phyloP scores from a whole-genome alignment of 78 protist species.

The Planoprotostelium fungivorum region DNA sequence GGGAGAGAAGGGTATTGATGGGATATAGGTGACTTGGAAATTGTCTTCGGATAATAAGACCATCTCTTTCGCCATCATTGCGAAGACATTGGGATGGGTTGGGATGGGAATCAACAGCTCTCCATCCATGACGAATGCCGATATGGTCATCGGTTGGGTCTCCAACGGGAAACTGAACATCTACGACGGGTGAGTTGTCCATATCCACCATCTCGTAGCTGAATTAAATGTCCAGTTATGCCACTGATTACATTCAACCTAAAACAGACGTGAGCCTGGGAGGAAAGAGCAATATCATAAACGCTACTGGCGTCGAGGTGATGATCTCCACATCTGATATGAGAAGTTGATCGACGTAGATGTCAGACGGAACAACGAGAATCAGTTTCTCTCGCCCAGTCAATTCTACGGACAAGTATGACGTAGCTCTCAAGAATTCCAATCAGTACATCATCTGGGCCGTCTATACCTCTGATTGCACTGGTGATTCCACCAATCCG shows the following conservation, averaged over 20 bases:
- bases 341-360: too few relatives aligned
- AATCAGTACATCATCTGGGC: not conserved
- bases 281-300: not conserved
- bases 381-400: not conserved
- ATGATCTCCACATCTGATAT: not conserved
- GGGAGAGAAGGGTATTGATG: too few relatives aligned
- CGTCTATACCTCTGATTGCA: not conserved
- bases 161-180: not conserved
- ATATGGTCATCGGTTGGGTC: slow-evolving; percentile 1
- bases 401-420: not conserved
- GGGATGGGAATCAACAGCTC: not conserved
- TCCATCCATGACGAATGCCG: not conserved
- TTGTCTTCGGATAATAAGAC: not conserved
- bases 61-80: not conserved
- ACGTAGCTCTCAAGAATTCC: not conserved
- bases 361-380: not conserved
- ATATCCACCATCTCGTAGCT: not conserved
- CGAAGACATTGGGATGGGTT: not conserved
- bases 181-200: not conserved
- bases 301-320: not conserved
- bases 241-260: not conserved
- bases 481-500: not conserved
- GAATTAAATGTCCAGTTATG: not conserved
- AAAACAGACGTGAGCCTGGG: not conserved
- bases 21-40: not conserved